Conservation (phyloP, 139 green algal genomes). For the Marvania coccoides region DNA sequence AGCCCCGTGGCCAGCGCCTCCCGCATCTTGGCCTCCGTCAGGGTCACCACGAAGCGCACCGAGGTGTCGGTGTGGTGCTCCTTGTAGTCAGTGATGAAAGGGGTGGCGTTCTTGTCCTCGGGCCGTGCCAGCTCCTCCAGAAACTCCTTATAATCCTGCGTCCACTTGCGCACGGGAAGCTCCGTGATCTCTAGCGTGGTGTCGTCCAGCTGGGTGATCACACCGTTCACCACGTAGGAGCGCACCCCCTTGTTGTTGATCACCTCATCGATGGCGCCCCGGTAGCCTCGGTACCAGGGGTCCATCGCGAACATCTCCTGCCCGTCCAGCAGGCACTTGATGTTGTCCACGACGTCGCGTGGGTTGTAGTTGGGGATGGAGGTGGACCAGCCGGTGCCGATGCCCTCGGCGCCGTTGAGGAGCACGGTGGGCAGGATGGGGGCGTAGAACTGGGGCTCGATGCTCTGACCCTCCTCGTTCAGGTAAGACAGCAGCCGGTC, state of each 20-base stretch:
- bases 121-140: conserved; percentile 85
- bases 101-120: conserved; percentile 51
- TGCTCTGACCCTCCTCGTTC: conserved; percentile 92
- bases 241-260: conserved; percentile 27
- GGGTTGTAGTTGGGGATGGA: conserved; percentile 97
- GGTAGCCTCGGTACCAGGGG: conserved; percentile 86
- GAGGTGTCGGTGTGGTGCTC: conserved; percentile 86
- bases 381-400: conserved; percentile 97
- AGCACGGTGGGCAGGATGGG: conserved; percentile 85
- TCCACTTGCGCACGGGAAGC: conserved; percentile 96
- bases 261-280: conserved; percentile 59
- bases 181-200: conserved; percentile 88
- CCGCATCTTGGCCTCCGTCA: conserved; percentile 58
- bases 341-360: conserved; percentile 82
- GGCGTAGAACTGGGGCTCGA: conserved; percentile 93
- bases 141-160: conserved; percentile 97
- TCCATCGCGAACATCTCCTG: conserved; percentile 69
- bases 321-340: conserved; percentile 74
- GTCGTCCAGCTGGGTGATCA: conserved; percentile 50
- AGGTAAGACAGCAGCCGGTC: conserved; percentile 90
- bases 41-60: conserved; percentile 83
- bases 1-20: conserved; percentile 51
- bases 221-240: conserved; percentile 68
- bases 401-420: conserved; percentile 96
- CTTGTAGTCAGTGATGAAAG: conserved; percentile 73